Base-by-base conservation (phyloP, 1,139 yeast genomes). In the Suhomyces coccinellae region DNA sequence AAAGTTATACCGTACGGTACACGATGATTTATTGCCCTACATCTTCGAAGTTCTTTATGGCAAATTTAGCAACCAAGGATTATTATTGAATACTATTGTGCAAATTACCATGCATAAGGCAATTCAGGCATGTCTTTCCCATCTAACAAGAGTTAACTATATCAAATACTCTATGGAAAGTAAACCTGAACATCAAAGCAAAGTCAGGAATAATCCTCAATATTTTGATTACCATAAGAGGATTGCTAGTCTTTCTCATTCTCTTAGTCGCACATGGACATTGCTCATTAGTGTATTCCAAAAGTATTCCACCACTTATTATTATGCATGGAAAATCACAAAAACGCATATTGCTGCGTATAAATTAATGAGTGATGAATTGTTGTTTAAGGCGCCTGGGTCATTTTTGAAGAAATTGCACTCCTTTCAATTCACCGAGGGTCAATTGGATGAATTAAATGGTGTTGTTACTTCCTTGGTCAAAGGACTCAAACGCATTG, bases 281-380 rank as follows among this genome's bases (percentile, higher is more conserved):
- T 15, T 37, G 9, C 30, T 51, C 27, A 48, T 50, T 11, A 46
- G 36, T n/a, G 30, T 56, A 13, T 45, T 61, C 36, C 52, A 56
- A 24, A 53, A 52, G 33, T 53, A 61, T 20, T 52, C 64, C 7
- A 60, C 60, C 2, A 67, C 76, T 44, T 81, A 80, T 54, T 77
- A 75, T 43, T 79, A 78, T 53, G 81, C 86, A 5, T 78, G 80
- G 73, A 71, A 79, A 54, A 65, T 79, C 58, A 63, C 72, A 40
- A 78, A 77, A 51, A 78, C 80, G 1, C 59, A 55, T 30, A 15
- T 47, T 2, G 49, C 49, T 20, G 44, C 58, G 31, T 47, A 43
- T 36, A 46, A 48, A 35, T 44, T 44, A 24, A 32, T 52, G 26
- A 38, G 44, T 11, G 34, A 41, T 26, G 49, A 47, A n/a, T 49